Base-by-base conservation (phyloP, 1,139 yeast genomes). In the Kodamaea derodonti region DNA sequence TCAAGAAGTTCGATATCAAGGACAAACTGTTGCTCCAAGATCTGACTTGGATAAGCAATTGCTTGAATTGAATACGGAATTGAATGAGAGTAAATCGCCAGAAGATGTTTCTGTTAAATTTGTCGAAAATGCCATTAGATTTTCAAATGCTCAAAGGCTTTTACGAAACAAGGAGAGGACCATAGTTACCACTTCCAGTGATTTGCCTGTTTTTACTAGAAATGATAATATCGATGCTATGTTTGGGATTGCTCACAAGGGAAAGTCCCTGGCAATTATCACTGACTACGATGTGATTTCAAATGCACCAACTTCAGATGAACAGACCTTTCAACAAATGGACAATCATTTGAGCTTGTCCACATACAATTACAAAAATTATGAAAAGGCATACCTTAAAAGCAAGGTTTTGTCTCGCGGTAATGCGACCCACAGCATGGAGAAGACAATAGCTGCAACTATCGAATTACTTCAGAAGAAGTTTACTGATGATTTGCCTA, bases 51-150 rank as follows among this genome's bases (percentile, higher is more conserved):
- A 31, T 14, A 13, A n/a, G 15, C 30, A 27, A 17, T 14, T 25
- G 12, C 15, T 12, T 11, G 28, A 16, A 3, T 30, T 30, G 33
- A 5, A 30, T 11, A 10, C 23, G 10, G 33, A 30, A 8, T 24
- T 30, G 13, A 15, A 15, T n/a, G 15, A 16, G 12, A 20, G 10
- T 7, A 25, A n/a, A 12, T 14, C 11, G 14, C 29, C 27, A 12
- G 30, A 27, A 12, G 31, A 34, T 12, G 14, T 20, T 14, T 13
- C 30, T n/a, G 37, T 31, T 1, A 47, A 40, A n/a, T 42, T 46
- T 18, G 47, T 54, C 11, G 58, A 56, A 29, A 47, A 49, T 26
- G 23, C 52, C 9, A 38, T 53, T 9, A 36, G 52, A 16, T 47
- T 55, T 35, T 48, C 40, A 14, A 45, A 43, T 12, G 38, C 31